phyloP scores from a whole-genome alignment of 2,329 filamentous ascomycete species.

The Daldinia eschscholtzii region DNA sequence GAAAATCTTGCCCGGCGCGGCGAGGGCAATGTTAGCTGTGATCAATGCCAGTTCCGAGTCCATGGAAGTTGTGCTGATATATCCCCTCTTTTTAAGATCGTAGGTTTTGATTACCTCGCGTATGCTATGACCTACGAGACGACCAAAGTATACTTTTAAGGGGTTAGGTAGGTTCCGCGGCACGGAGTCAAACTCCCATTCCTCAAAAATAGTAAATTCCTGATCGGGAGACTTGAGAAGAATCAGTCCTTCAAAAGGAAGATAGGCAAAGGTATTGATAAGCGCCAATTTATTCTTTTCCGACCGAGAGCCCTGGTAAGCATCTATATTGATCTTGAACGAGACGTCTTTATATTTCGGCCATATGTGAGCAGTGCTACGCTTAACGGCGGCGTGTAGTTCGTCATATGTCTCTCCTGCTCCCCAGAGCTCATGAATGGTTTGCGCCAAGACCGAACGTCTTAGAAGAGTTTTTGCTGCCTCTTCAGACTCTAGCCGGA shows the following conservation, averaged over 20 bases:
- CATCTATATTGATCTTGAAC: slow-evolving; percentile 88
- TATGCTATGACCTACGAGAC: slow-evolving; percentile 74
- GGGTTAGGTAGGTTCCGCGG: slow-evolving; percentile 66
- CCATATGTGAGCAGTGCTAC: slow-evolving; percentile 74
- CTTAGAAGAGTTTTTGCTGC: slow-evolving; percentile 76
- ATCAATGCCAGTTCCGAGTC: slow-evolving; percentile 92
- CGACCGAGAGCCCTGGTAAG: slow-evolving; percentile 80
- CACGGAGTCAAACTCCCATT: slow-evolving; percentile 73
- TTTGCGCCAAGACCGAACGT: slow-evolving; percentile 84
- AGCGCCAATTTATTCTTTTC: slow-evolving; percentile 74
- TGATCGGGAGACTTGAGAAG: slow-evolving; percentile 79
- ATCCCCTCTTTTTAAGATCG: slow-evolving; percentile 91
- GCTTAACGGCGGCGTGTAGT: slow-evolving; percentile 75
- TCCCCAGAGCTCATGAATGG: slow-evolving; percentile 92
- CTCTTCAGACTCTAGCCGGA: slow-evolving; percentile 74
- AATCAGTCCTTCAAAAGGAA: slow-evolving; percentile 83
- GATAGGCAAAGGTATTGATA: slow-evolving; percentile 84
- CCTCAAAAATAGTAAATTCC: slow-evolving; percentile 84
- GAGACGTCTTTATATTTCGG: slow-evolving; percentile 70
- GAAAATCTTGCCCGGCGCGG: slow-evolving; percentile 84
- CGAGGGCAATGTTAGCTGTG: slow-evolving; percentile 90
- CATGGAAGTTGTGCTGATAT: slow-evolving; percentile 98
- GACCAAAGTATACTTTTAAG: slow-evolving; percentile 76
- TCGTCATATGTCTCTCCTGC: slow-evolving; percentile 73
- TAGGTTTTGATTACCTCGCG: slow-evolving; percentile 78